Conservation (phyloP, 192 early-diverging fungal species). For the Allomyces macrogynus region DNA sequence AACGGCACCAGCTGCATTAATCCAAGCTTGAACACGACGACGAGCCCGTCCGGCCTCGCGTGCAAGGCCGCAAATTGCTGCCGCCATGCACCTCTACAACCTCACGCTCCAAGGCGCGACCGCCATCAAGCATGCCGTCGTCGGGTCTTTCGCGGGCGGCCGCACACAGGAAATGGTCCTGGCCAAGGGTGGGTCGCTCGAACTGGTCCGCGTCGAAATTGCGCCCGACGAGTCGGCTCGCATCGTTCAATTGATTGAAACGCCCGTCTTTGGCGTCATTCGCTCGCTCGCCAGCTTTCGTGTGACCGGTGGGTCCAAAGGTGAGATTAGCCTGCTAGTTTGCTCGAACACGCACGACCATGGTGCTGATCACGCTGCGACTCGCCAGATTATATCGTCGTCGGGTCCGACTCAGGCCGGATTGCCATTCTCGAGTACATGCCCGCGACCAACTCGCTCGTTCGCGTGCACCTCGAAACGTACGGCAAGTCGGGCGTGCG, state of each 20-base stretch:
- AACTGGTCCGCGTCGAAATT: constrained; percentile 59
- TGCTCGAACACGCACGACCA: background rate
- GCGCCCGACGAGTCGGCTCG: constrained; percentile 57
- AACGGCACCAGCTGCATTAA: too few species aligned
- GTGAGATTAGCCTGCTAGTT: constrained; percentile 12
- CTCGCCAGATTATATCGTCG: constrained; percentile 62
- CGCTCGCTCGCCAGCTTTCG: constrained; percentile 67
- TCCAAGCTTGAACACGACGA: too few species aligned
- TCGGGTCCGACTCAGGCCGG: constrained; percentile 77
- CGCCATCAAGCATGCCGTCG: constrained; percentile 48
- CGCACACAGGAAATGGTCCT: constrained; percentile 78
- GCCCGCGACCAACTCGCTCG: constrained; percentile 44
- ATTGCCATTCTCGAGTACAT: constrained; percentile 82
- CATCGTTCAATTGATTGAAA: constrained; percentile 39
- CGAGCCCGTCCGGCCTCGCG: too few species aligned
- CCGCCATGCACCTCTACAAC: constrained; percentile 62
- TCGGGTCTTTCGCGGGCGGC: constrained; percentile 83
- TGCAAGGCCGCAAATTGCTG: background rate
- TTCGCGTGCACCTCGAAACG: constrained; percentile 72
- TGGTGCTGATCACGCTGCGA: background rate
- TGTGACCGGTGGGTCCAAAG: constrained; percentile 70
- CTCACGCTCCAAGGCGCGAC: constrained; percentile 67
- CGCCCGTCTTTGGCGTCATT: constrained; percentile 56
- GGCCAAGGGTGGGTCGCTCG: constrained; percentile 49
- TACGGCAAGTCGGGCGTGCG: constrained; percentile 83